These are phyloP conservation scores for Blastomyces emzantsi DNA, from an alignment of 2,329 filamentous ascomycete genomes.

Conservation along the genomic window DNA sequence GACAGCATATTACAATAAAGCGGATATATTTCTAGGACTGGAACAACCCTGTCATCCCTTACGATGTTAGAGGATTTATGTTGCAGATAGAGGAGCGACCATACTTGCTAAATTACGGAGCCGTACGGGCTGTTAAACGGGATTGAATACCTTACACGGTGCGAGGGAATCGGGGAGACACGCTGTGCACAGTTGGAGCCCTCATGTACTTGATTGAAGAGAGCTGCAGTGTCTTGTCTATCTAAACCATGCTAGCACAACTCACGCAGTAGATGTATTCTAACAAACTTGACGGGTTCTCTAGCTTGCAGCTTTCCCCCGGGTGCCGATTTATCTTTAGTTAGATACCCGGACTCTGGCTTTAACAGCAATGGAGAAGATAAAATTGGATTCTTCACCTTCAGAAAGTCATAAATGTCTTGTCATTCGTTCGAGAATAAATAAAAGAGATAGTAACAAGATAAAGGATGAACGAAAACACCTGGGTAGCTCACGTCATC, in stretches of 20 bases:
- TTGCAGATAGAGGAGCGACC: background rate
- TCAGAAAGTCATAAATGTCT: constrained; percentile 1
- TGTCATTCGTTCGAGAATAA: background rate
- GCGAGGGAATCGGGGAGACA: background rate
- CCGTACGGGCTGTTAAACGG: background rate
- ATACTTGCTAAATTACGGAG: background rate
- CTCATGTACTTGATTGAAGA: background rate
- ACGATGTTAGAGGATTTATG: too few relatives aligned
- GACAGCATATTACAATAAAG: too few relatives aligned
- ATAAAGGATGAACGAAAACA: background rate
- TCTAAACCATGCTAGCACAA: background rate
- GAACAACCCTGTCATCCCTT: background rate
- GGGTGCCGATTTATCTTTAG: background rate
- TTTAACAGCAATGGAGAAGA: background rate
- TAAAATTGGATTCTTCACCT: background rate
- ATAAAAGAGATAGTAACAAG: background rate
- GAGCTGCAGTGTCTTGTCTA: background rate
- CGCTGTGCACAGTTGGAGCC: background rate
- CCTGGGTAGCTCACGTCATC: background rate
- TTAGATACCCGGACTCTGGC: too few relatives aligned
- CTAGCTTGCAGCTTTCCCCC: background rate
- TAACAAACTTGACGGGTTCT: background rate
- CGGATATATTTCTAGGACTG: background rate
- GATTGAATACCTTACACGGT: background rate
- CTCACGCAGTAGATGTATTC: background rate